These are phyloP conservation scores for Cytospora paraplurivora DNA, from an alignment of 2,329 filamentous ascomycete genomes.

Conservation along the genomic window DNA sequence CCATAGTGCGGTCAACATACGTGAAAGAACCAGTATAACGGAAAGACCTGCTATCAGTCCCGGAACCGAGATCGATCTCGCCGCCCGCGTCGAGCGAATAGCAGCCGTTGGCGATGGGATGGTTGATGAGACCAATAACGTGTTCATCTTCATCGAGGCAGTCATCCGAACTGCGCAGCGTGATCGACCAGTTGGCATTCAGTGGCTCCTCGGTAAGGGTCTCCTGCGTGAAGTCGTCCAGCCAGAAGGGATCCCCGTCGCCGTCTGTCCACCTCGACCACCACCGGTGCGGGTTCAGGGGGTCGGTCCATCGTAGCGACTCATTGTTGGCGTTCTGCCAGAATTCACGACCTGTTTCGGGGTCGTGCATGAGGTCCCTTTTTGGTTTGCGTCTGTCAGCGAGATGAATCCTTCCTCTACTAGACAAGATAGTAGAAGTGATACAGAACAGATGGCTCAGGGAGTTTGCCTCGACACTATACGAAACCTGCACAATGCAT, in stretches of 20 bases:
- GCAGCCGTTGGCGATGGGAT: background rate
- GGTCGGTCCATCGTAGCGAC: background rate
- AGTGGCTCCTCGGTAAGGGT: background rate
- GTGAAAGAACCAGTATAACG: background rate
- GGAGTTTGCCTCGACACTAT: too few relatives aligned
- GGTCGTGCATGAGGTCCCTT: background rate
- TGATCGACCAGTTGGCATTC: background rate
- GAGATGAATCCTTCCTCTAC: background rate
- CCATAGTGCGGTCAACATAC: background rate
- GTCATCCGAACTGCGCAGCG: background rate
- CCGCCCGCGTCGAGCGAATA: background rate
- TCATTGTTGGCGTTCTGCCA: background rate
- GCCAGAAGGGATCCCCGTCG: background rate
- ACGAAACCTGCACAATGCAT: too few relatives aligned
- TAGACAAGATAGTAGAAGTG: background rate
- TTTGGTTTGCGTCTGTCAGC: background rate
- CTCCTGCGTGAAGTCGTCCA: background rate
- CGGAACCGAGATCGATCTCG: background rate
- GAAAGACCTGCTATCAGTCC: background rate
- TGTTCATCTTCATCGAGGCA: background rate
- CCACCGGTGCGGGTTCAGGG: background rate
- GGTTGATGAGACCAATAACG: background rate
- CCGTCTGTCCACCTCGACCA: background rate
- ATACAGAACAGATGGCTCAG: background rate
- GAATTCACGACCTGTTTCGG: background rate